Percentiles rank a stretch among this genome's conserved stretches.
Conservation (phyloP, 2,329 filamentous ascomycete genomes). For the Ophiostoma novo-ulmi region DNA sequence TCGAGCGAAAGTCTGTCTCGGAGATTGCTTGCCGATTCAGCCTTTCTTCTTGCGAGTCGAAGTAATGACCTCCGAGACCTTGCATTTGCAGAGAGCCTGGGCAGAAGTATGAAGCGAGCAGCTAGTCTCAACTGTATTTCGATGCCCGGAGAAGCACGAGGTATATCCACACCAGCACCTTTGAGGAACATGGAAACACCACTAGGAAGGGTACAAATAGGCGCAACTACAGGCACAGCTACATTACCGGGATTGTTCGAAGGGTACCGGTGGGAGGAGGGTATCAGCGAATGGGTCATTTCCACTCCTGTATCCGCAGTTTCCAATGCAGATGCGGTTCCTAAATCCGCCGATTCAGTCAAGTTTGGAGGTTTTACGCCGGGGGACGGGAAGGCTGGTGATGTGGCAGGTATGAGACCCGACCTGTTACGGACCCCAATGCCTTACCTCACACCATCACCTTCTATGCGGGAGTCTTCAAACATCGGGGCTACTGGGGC, state of each 20-base stretch:
- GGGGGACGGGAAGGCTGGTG: background rate
- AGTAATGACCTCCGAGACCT: slow-evolving; percentile 51
- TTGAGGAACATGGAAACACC: background rate
- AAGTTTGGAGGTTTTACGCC: background rate
- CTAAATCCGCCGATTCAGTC: background rate
- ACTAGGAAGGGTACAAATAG: background rate
- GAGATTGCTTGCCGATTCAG: slow-evolving; percentile 43
- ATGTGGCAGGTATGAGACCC: slow-evolving; percentile 7
- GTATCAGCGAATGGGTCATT: slow-evolving; percentile 38
- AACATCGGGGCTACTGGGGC: too few relatives aligned
- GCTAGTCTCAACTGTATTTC: background rate
- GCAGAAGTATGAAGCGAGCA: slow-evolving; percentile 8
- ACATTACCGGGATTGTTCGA: slow-evolving; percentile 24
- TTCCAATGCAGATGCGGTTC: background rate
- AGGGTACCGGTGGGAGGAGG: slow-evolving; percentile 37
- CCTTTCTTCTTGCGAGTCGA: slow-evolving; percentile 48
- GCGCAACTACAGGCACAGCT: background rate
- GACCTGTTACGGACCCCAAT: slow-evolving; percentile 6
- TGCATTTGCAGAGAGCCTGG: slow-evolving; percentile 48
- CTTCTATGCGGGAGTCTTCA: slow-evolving; percentile 8
- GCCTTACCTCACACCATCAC: slow-evolving; percentile 1
- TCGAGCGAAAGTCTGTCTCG: slow-evolving; percentile 34
- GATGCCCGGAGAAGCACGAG: background rate
- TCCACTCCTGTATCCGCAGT: slow-evolving; percentile 22
- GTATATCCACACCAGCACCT: background rate